Base-by-base conservation (phyloP, 805 yeast genomes). In the Brettanomyces bruxellensis region DNA sequence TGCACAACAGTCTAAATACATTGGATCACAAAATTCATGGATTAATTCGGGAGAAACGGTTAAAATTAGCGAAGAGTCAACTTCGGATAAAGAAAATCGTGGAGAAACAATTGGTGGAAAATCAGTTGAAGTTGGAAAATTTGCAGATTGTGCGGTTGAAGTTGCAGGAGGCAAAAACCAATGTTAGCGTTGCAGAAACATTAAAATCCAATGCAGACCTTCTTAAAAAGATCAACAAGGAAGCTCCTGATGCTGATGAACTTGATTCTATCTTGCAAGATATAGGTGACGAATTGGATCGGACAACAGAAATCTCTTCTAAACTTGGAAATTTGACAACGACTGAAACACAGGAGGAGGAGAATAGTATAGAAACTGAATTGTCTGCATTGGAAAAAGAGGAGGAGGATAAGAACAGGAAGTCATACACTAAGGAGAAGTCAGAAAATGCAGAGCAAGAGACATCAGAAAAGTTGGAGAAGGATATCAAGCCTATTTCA, bases 81-180 rank as follows among this genome's bases (percentile, higher is more conserved):
- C 49, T 62, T 7, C 57, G 49, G 28, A 40, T 55, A 1, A 60
- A 55, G 25, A 58, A 54, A 34, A 23, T 52, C 3, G 30, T 62
- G 25, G 53, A 54, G 28, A 39, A 38, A 3, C 63, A 62, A 43
- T 43, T 62, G 22, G 40, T 49, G 4, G 39, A 50, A n/a, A 50
- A 58, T 4, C 37, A 49, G 5, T 14, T 39, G 5, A 55, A 53
- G 23, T 41, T 56, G 14, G 66, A 59, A 38, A 57, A 57, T 14
- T 41, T 64, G 42, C 44, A 50, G 6, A 25, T 51, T 1, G 38
- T 63, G 28, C 48, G 56, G 36, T 37, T 53, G 34, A 57, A 55
- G 37, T 51, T 64, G 22, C 60, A 61, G 35, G 62, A 59, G 38
- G 59, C 65, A 11, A 54, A 55, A 28, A 55, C 49, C 44, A 60